phyloP scores from a whole-genome alignment of 345 rosid genomes.

The Heritiera littoralis region DNA sequence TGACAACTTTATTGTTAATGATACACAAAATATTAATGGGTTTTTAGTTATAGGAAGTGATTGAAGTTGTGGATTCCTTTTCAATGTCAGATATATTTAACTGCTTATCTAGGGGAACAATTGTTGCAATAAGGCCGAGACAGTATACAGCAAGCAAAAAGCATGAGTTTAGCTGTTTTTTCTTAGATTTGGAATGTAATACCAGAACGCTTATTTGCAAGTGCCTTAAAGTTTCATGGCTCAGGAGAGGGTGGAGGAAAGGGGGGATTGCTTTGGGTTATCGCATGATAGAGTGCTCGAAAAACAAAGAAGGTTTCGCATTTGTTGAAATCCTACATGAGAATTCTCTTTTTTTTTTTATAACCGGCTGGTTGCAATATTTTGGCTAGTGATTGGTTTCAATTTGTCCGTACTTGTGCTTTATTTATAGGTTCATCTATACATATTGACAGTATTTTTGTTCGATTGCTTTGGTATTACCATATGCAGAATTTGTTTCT shows the following conservation, averaged over 20 bases:
- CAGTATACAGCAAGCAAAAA: not conserved
- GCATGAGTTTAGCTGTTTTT: not conserved
- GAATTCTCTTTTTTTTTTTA: not conserved
- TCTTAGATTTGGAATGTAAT: not conserved
- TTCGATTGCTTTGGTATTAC: not conserved
- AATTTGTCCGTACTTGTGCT: not conserved
- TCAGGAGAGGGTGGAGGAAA: not conserved
- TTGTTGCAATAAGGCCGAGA: not conserved
- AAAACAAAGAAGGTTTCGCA: not conserved
- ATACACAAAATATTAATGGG: not conserved
- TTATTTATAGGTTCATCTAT: not conserved
- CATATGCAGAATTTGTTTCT: not conserved
- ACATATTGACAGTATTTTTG: not conserved
- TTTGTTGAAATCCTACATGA: not conserved
- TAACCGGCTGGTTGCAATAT: not conserved
- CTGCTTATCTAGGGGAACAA: not conserved
- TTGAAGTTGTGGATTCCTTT: not conserved
- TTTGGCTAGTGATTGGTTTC: not conserved
- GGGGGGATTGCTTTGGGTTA: not conserved
- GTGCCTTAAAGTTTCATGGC: not conserved
- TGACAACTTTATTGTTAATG: not conserved
- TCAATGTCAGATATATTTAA: not conserved
- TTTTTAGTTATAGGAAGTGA: not conserved
- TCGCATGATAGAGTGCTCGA: not conserved
- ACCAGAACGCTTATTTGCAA: not conserved